A percentile compares a stretch with the other conserved stretches of the same genome.
Evolutionary conservation across 2,329 filamentous ascomycete species (phyloP).

Genomic region (Aureobasidium sp.): DNA sequence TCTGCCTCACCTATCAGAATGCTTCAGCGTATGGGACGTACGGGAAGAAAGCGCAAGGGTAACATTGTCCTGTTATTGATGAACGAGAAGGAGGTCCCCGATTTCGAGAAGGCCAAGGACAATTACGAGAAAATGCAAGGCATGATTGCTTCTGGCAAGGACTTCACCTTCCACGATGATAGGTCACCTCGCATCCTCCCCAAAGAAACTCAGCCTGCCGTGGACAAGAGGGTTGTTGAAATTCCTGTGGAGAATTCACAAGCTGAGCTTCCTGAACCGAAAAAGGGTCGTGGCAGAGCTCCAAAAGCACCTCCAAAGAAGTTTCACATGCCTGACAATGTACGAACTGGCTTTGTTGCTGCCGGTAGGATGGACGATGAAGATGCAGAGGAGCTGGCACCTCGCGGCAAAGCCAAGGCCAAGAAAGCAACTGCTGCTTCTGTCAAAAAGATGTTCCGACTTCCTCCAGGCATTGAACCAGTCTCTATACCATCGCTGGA

Average conservation of each 20-base stretch:
- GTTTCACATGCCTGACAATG: constrained; percentile 94
- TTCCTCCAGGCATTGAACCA: constrained; percentile 20
- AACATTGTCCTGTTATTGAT: constrained; percentile 85
- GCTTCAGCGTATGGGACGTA: constrained; percentile 95
- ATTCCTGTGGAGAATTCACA: constrained; percentile 88
- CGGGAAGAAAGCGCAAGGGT: constrained; percentile 82
- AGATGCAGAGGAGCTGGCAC: constrained; percentile 17
- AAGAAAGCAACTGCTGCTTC: constrained; percentile 20
- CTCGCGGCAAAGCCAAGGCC: constrained; percentile 14
- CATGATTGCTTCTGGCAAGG: constrained; percentile 78
- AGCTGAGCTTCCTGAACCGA: constrained; percentile 67
- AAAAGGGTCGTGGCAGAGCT: constrained; percentile 32
- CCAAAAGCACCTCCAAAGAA: constrained; percentile 70
- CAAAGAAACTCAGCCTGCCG: constrained; percentile 63
- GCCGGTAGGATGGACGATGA: constrained; percentile 40
- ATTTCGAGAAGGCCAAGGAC: constrained; percentile 81
- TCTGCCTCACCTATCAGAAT: constrained; percentile 95
- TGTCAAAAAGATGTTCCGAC: constrained; percentile 14
- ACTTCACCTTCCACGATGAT: constrained; percentile 83
- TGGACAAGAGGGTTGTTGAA: constrained; percentile 76
- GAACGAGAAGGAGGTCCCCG: constrained; percentile 87
- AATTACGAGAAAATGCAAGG: constrained; percentile 93
- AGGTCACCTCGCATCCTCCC: constrained; percentile 81
- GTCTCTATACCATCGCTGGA: constrained; percentile 24
- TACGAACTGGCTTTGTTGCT: constrained; percentile 78